Conservation (phyloP, 805 yeast genomes). For the Lipomyces mesembrius region DNA sequence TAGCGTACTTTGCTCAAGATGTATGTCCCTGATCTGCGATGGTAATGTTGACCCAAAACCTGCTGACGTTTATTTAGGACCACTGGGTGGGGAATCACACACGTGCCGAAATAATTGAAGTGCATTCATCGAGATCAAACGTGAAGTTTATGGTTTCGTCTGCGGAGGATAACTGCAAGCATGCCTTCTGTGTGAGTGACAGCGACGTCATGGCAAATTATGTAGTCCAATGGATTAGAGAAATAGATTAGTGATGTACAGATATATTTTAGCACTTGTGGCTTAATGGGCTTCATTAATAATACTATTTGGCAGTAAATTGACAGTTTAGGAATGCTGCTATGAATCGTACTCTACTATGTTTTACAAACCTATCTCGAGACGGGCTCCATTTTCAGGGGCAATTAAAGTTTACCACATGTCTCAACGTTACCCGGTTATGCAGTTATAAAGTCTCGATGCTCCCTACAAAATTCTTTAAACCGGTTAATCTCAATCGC, state of each 20-base stretch:
- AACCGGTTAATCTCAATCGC: background rate
- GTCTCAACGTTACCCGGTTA: slow-evolving; percentile 1
- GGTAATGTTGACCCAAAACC: slow-evolving; percentile 54
- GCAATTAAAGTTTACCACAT: background rate
- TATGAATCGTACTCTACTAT: no score
- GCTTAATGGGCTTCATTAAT: background rate
- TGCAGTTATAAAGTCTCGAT: no score
- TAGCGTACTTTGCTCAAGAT: slow-evolving; percentile 30
- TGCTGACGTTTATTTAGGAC: slow-evolving; percentile 54
- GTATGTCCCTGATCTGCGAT: slow-evolving; percentile 7
- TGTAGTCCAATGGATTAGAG: slow-evolving; percentile 23
- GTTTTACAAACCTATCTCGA: no score
- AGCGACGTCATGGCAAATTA: slow-evolving; percentile 53
- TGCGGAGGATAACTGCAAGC: slow-evolving; percentile 51
- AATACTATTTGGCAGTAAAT: background rate
- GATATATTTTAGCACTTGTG: background rate
- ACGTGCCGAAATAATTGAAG: slow-evolving; percentile 50
- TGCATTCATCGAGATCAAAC: slow-evolving; percentile 46
- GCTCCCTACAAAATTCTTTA: no score
- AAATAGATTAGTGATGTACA: background rate
- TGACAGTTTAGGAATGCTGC: no score
- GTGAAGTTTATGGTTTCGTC: slow-evolving; percentile 47
- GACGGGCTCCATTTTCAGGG: background rate
- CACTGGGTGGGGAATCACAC: slow-evolving; percentile 67
- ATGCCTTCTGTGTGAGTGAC: slow-evolving; percentile 65